A percentile compares a stretch with the other conserved stretches of the same genome.
Conservation (phyloP, 192 early-diverging fungal species). For the Umbelopsis sp. region DNA sequence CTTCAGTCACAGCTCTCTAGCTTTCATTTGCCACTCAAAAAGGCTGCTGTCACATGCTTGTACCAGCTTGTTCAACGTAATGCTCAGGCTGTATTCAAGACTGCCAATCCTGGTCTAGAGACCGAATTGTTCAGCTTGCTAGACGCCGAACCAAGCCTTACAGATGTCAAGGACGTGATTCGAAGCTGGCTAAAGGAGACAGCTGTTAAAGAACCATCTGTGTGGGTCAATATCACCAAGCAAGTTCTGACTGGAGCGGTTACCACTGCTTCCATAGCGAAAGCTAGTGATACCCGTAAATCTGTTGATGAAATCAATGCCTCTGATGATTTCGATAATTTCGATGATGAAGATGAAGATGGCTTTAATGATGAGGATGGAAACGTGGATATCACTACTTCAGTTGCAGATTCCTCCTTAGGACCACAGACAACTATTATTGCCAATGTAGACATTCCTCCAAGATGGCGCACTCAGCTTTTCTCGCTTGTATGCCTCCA, state of each 20-base stretch:
- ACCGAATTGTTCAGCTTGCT: constrained; percentile 80
- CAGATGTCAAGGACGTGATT: constrained; percentile 63
- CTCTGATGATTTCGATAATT: constrained; percentile 31
- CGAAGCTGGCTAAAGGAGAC: constrained; percentile 63
- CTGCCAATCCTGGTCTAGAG: constrained; percentile 65
- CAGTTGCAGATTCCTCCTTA: constrained; percentile 35
- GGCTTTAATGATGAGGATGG: constrained; percentile 22
- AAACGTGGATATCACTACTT: constrained; percentile 34
- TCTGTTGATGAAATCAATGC: background rate
- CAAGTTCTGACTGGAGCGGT: constrained; percentile 74
- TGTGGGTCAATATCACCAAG: constrained; percentile 83
- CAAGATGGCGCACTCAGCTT: constrained; percentile 78
- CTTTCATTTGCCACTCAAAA: constrained; percentile 63
- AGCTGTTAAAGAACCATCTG: constrained; percentile 66
- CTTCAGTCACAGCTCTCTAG: constrained; percentile 72
- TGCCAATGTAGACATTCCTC: constrained; percentile 51
- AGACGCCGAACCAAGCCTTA: constrained; percentile 69
- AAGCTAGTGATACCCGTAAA: constrained; percentile 27
- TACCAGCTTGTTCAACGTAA: constrained; percentile 83
- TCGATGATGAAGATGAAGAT: constrained; percentile 42
- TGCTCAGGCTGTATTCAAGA: constrained; percentile 70
- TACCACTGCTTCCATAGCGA: constrained; percentile 38
- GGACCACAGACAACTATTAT: constrained; percentile 28
- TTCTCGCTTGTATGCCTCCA: constrained; percentile 79
- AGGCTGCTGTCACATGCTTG: constrained; percentile 80